Evolutionary conservation across 2,329 filamentous ascomycete species (phyloP), one percentile per base, ranked within the genome.

Genomic region (Aureobasidium zeae): DNA sequence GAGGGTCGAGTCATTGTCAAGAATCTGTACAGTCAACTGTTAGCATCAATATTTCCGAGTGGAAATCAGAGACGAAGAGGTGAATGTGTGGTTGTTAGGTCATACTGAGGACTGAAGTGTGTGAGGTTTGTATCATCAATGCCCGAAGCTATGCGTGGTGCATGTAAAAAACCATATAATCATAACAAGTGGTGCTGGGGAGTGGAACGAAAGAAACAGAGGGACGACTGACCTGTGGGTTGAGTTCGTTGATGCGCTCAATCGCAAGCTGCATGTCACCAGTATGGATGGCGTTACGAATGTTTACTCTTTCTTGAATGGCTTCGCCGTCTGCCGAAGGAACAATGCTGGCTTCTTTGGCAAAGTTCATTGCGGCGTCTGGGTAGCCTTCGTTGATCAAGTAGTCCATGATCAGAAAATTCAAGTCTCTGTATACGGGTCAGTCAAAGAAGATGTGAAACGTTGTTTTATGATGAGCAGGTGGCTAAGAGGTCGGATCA

Each of bases 141-240:
- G 36, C 80, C 79, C 77, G 72, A 72, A 79, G 78, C 73, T 96
- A 91, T 86, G 91, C 87, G 91, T 98, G 91, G 91, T 98, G 91
- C 91, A 98, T 98, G 89, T n/a, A 94, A 79, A 88, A 43, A 73
- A 83, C 74, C 75, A 73, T 85, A 72, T 94, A 94, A 98, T 98
- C 91, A 91, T 88, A 67, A 76, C 73, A 76, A 69, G 44, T 24
- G n/a, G n/a, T n/a, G n/a, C n/a, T n/a, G n/a, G 30, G 44, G 21
- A 28, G 32, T 48, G 53, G 49, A 33, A 38, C 49, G 34, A 38
- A 44, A 30, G 44, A 17, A 33, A 30, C 24, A 28, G 24, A 15
- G 48, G 22, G 20, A 13, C 2, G 20, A 63, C 84, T 67, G 79
- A 98, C 91, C 76, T 91, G 80, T 53, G 87, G 84, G 53, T 94